Percentiles rank a stretch among this genome's conserved stretches.
Evolutionary conservation across 2,329 filamentous ascomycete genomes (phyloP).

Genomic region (Monilinia aucupariae): DNA sequence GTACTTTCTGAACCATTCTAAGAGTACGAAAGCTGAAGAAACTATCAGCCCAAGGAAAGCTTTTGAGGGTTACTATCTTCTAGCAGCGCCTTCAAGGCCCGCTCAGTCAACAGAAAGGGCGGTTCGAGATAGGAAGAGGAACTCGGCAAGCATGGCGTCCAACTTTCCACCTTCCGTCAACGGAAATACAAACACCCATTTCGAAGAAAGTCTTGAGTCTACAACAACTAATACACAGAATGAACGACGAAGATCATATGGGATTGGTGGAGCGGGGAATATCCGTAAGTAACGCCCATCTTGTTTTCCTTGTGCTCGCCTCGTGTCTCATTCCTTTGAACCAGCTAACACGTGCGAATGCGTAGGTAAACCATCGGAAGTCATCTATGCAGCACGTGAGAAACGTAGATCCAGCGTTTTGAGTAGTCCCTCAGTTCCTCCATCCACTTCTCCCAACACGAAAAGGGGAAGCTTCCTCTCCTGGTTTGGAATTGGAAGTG

Average conservation of each 20-base stretch:
- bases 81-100: neutral
- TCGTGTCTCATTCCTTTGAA: neutral
- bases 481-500: conserved; percentile 8
- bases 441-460: conserved; percentile 21
- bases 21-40: neutral
- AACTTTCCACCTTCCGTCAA: neutral
- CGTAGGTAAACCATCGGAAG: conserved; percentile 32
- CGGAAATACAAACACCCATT: neutral
- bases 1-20: neutral
- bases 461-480: conserved; percentile 17
- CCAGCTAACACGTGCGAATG: neutral
- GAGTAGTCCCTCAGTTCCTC: conserved; percentile 16
- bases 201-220: neutral
- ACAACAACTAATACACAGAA: neutral
- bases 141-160: neutral
- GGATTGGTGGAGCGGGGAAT: conserved; percentile 34
- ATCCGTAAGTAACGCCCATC: conserved; percentile 26
- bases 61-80: conserved; percentile 4
- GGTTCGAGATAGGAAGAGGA: neutral
- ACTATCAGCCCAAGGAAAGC: neutral
- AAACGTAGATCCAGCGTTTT: conserved; percentile 26
- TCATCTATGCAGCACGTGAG: conserved; percentile 25
- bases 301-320: neutral
- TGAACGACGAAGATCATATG: conserved; percentile 30
- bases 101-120: neutral